Evolutionary conservation across 805 yeast species (phyloP).

Genomic region (Candida jianshihensis): DNA sequence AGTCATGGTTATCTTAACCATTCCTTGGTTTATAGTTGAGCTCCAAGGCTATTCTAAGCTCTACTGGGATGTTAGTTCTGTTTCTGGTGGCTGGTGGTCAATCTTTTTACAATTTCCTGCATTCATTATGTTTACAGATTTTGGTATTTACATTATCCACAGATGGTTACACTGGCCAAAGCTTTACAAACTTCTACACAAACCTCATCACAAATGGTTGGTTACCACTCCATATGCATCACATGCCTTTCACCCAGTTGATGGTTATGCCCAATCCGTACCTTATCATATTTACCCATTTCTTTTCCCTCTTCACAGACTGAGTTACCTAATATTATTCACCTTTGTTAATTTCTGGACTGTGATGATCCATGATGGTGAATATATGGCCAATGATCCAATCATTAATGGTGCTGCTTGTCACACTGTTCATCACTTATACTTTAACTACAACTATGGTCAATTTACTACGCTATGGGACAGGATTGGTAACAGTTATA

Average conservation of each 20-base stretch:
- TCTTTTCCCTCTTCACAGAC: slow-evolving; percentile 86
- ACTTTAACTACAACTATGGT: slow-evolving; percentile 97
- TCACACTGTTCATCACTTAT: slow-evolving; percentile 93
- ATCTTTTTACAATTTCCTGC: slow-evolving; percentile 61
- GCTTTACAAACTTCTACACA: slow-evolving; percentile 81
- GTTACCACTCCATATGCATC: slow-evolving; percentile 98
- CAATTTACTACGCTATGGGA: slow-evolving; percentile 99
- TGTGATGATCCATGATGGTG: slow-evolving; percentile 97
- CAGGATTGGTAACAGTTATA: slow-evolving; percentile 87
- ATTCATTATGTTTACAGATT: slow-evolving; percentile 89
- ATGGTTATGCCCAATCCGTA: slow-evolving; percentile 86
- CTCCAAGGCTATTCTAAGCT: slow-evolving; percentile 76
- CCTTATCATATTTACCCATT: slow-evolving; percentile 94
- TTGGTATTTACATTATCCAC: slow-evolving; percentile 86
- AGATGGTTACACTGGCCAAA: slow-evolving; percentile 90
- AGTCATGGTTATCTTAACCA: slow-evolving; percentile 75
- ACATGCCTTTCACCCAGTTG: slow-evolving; percentile 98
- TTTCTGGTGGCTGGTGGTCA: slow-evolving; percentile 64
- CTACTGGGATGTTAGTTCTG: slow-evolving; percentile 57
- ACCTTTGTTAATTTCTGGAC: slow-evolving; percentile 97
- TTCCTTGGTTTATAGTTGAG: slow-evolving; percentile 86
- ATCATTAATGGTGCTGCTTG: slow-evolving; percentile 97
- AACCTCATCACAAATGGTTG: slow-evolving; percentile 99
- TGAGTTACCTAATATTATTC: slow-evolving; percentile 74
- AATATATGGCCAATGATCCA: slow-evolving; percentile 88